Evolutionary conservation across 2,329 filamentous ascomycete genomes (phyloP), one percentile per base, ranked within the genome.

Genomic region (Talaromyces sp.): DNA sequence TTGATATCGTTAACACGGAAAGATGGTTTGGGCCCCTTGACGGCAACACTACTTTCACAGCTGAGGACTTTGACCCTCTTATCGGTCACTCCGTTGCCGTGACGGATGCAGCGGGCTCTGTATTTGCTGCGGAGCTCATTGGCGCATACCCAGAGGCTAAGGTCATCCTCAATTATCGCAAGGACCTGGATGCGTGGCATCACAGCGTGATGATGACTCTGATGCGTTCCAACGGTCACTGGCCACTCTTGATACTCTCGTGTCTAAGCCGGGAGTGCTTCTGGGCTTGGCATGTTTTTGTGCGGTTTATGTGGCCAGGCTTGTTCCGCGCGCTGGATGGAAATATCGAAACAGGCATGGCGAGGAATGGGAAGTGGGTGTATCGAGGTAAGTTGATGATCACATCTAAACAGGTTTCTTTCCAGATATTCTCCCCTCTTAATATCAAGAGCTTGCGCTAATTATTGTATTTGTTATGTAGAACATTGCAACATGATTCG

Each of bases 401-500:
- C 2, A 23, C 23, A 23, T 23, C 23, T 23, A 23, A 23, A 23
- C 23, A 23, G 23, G 23, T 23, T 23, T 2, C 23, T 23, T 23
- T 23, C 2, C 23, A 23, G 23, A 23, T 23, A 23, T 23, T 23
- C 23, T 23, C 23, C 23, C 23, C 23, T 23, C 23, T 23, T 44
- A 44, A 18, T 44, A 18, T 44, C 1, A 44, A 44, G 42, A 44
- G 3, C 18, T 10, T 50, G 44, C 44, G 44, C 44, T 50, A 27
- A 50, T 50, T 50, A 6, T 5, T 18, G 44, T 50, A 27, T 50
- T 50, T 50, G 44, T 50, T 23, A 18, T 18, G 44, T 50, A 50
- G 68, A 71, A 10, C 67, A 71, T 54, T 68, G 64, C 36, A 66
- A 65, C 28, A 71, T 68, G 65, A 59, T 71, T 10, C 44, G 64